A percentile compares a stretch with the other conserved stretches of the same genome.
These are phyloP conservation scores for Sanguinoderma infundibulare DNA, from an alignment of 1,284 basidiomycete genomes.

Conservation along the genomic window DNA sequence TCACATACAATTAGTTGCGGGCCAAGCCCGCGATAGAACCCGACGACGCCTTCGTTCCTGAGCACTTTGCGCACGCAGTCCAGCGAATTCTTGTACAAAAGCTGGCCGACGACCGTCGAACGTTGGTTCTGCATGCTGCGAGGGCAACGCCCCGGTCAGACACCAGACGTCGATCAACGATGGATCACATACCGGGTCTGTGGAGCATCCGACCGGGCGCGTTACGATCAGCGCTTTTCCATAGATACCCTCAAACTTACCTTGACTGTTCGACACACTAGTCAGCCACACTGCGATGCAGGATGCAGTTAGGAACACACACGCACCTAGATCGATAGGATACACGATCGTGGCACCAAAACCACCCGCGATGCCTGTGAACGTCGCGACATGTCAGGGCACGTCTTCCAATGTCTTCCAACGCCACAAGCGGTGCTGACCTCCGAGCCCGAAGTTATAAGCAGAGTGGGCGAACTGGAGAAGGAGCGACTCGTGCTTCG, in stretches of 20 bases:
- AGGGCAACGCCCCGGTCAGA: neutral
- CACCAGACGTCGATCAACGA: neutral
- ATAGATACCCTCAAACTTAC: conserved; percentile 42
- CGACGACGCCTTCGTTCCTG: conserved; percentile 91
- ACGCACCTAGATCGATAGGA: conserved; percentile 89
- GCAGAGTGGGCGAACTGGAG: conserved; percentile 62
- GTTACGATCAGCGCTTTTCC: neutral
- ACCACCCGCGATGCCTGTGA: conserved; percentile 82
- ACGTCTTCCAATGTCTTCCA: neutral
- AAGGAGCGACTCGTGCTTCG: conserved; percentile 46
- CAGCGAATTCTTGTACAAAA: conserved; percentile 92
- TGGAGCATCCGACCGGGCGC: conserved; percentile 5
- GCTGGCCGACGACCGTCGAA: conserved; percentile 91
- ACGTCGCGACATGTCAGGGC: conserved; percentile 23
- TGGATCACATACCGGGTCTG: conserved; percentile 64
- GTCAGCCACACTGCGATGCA: conserved; percentile 9
- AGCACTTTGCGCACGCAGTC: conserved; percentile 97
- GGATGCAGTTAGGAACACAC: neutral
- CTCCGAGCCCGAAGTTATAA: conserved; percentile 92
- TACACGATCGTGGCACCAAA: conserved; percentile 94
- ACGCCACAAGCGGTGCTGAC: conserved; percentile 41
- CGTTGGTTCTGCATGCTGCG: conserved; percentile 96
- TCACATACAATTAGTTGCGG: conserved; percentile 87
- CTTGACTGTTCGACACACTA: conserved; percentile 55
- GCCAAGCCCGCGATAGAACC: conserved; percentile 96